Evolutionary conservation across 1,139 yeast genomes (phyloP), one percentile per base, ranked within the genome.

Genomic region (Candida mesenterica): DNA sequence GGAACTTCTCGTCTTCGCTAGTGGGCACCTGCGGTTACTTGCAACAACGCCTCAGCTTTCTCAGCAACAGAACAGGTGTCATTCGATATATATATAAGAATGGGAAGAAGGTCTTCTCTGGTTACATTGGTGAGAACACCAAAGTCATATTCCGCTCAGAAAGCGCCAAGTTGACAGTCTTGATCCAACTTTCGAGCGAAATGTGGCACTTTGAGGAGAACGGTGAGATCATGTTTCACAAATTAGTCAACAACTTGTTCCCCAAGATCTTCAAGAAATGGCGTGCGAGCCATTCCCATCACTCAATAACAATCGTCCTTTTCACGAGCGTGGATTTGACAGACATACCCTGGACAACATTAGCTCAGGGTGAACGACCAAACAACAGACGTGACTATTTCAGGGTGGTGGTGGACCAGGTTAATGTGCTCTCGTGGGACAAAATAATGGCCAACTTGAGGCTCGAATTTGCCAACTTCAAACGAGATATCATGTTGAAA

Each of bases 171-270:
- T 64, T 90, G 41, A 76, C 89, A 9, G 86, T 90, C 33, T 68
- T 94, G 42, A 79, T 94, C 34, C 98, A 94, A 55, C 77, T 90
- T 46, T 86, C 97, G 1, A 73, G 84, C 28, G 99, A 94, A 53
- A 94, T 92, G 97, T 94, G 97, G 95, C 89, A 90, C 55, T 94
- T 94, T 58, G 97, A 92, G 59, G 97, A 90, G 53, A 85, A 84
- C 48, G 98, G 98, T 0, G 97, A 90, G 52, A 85, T 90, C 34
- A 77, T 88, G 75, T 92, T 90, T 55, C 95, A 90, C 57, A 89
- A 89, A 57, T 77, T 94, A 50, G 88, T 94, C 33, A 90, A 92
- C 56, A 86, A 95, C 15, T 70, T 92, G 39, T 79, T 94, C 41
- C 98, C 99, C 0, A 85, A 82, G 43, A 83, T 92, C 18, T 89